Base-by-base conservation (phyloP, 1,139 yeast genomes). In the Lodderomyces jiufengensis region DNA sequence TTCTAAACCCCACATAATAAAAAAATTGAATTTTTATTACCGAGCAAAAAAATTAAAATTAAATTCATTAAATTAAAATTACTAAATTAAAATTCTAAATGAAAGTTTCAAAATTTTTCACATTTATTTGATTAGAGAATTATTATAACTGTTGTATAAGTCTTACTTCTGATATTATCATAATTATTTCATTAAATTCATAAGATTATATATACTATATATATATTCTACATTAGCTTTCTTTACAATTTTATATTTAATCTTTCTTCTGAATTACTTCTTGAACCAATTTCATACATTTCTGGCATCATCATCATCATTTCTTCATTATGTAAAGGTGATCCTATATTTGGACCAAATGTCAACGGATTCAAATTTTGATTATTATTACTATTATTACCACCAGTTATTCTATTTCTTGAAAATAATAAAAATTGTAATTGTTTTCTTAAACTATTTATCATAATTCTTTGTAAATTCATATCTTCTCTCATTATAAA, bases 401-500 rank as follows among this genome's bases (percentile, higher is more conserved):
- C 27, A 24, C 36, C 36, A 23, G 29, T 31, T n/a, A 31, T 31
- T 41, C 47, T 31, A 24, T 35, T 43, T 38, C 75, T 59, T 13
- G 70, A 61, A 43, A 73, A 64, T 37, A 73, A 43, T 43, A 74
- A 54, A 43, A 69, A 74, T 41, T 74, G 80, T 22, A 75, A 52
- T 44, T 75, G 80, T 43, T 75, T 76, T 29, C 79, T 52, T 24
- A 75, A 49, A 39, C 75, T 69, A 46, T 65, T 68, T 28, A 76
- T 56, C 34, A 69, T 56, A 43, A 69, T 55, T 33, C 78, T 47
- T 41, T 74, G 80, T 33, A 63, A 50, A 42, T 63, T 70, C 47
- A 75, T 44, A 40, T 75, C 80, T 34, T 75, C 80, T 38, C 69
- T 61, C 59, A 74, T 58, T 49, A 66, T 61, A 29, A 63, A 59